phyloP scores from a whole-genome alignment of 108 stramenopile species.

The Bacterosira constricta region DNA sequence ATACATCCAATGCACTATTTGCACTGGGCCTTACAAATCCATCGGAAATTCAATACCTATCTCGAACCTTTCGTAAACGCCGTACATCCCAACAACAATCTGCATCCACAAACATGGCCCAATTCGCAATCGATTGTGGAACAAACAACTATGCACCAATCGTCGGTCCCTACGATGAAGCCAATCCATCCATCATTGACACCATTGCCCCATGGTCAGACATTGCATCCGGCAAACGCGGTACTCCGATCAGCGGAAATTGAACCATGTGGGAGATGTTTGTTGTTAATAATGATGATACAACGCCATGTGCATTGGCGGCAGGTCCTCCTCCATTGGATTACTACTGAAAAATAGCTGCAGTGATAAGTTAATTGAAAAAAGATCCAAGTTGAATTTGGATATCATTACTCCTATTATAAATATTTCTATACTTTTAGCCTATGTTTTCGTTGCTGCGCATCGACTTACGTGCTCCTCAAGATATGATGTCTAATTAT shows the following conservation, averaged over 20 bases:
- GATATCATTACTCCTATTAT: too few relatives aligned
- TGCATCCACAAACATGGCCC: constrained; percentile 38
- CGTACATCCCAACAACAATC: constrained; percentile 5
- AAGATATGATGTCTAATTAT: too few relatives aligned
- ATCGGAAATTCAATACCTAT: constrained; percentile 45
- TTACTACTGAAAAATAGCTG: constrained; percentile 63
- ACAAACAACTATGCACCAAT: constrained; percentile 45
- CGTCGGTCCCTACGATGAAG: constrained; percentile 62
- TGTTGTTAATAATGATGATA: constrained; percentile 62
- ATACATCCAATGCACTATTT: constrained; percentile 54
- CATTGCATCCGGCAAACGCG: constrained; percentile 62
- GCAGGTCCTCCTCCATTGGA: constrained; percentile 80
- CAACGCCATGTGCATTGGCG: constrained; percentile 50
- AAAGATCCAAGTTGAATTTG: constrained; percentile 82
- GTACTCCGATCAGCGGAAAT: too few relatives aligned
- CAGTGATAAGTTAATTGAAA: constrained; percentile 11
- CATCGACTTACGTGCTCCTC: too few relatives aligned
- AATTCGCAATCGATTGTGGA: constrained; percentile 71
- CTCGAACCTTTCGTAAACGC: constrained; percentile 41
- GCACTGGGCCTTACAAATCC: constrained; percentile 56
- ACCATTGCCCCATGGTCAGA: constrained; percentile 69
- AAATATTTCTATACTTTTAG: too few relatives aligned
- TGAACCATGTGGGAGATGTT: constrained; percentile 95
- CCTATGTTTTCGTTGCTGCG: too few relatives aligned
- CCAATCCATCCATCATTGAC: constrained; percentile 51